Base-by-base conservation (phyloP, 345 rosid species). In the Boechera divaricarpa region DNA sequence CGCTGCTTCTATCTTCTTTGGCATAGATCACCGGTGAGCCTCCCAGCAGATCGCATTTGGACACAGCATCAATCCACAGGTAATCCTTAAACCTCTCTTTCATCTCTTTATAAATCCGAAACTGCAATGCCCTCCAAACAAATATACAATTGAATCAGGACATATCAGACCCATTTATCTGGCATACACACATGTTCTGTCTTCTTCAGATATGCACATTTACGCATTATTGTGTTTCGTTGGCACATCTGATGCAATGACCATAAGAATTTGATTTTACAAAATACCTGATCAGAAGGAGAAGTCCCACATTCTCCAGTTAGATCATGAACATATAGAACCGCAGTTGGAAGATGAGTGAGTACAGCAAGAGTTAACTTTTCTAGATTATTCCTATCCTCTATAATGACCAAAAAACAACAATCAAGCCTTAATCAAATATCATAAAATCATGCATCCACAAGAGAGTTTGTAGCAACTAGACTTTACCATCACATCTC, bases 251-350 rank as follows among this genome's bases (percentile, higher is more conserved):
- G 32, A 66, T 58, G 35, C 49, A 62, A 48, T 58, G 31, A 6
- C 70, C 63, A 53, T 31, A 52, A 18, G 63, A 44, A 51, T 24
- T 13, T 35, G 35, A 1, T 76, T 33, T 81, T 39, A 90, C 1
- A 15, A 44, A 4, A 13, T 45, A 63, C 98, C 98, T 94, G 98
- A 83, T 92, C 91, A 80, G 98, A 92, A 16, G 90, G 86, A 2
- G 98, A 88, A 64, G 86, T 94, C 55, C 99, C 99, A 68, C 99
- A 94, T 79, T 92, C 96, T 84, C 99, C 99, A 31, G 99, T 77
- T 55, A 90, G 83, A 83, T 94, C 99, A 63, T 94, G 99, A 69
- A 94, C 99, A 83, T 88, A 92, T 31, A 94, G 77, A 68, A 92
- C 76, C 31, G 98, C 99, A 0, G 97, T 94, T 38, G 99, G 99